Base-by-base conservation (phyloP, 2,329 filamentous ascomycete genomes). In the Ilyonectria destructans region DNA sequence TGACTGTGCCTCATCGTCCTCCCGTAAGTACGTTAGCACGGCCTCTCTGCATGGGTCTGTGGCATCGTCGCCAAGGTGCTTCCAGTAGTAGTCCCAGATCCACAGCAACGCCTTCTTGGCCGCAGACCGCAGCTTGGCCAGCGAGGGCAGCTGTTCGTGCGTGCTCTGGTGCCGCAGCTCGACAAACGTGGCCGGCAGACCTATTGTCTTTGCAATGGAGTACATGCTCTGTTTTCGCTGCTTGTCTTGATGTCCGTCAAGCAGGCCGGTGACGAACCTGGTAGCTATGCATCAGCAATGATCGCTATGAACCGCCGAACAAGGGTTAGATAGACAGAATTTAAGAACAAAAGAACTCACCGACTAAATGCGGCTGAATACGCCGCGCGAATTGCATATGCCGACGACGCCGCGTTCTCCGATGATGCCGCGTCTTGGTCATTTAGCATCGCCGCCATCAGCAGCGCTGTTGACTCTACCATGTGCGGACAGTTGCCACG, bases 21-120 rank as follows among this genome's bases (percentile, higher is more conserved):
- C 80, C 12, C 77, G 71, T 6, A 87, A 75, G 60, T 83, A 86
- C 12, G 67, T 71, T 23, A 84, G 65, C 31, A 88, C 74, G 7
- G 81, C 67, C 4, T 79, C 77, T 23, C 75, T 79, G 64, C 83
- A 83, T 17, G 75, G 70, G 35, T 77, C 75, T 40, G 48, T 58
- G 13, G 49, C 45, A 31, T 77, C 77, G 6, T 79, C 77, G 2
- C 77, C 73, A 21, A 90, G 78, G 49, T 87, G 82, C 75, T 80
- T 82, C 95, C 95, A 98, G 83, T 97, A 98, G 80, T 93, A 93
- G 60, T 91, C 87, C 93, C 94, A 97, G 58, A 98, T 90, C 95
- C 95, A 98, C 51, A 86, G 85, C 69, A 98, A 84, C 1, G 92
- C 93, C 74, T 92, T 89, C 70, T 86, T 83, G 1, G 92, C 89